A percentile compares a stretch with the other conserved stretches of the same genome.
These are phyloP conservation scores for Umbilicus rupestris DNA, from an alignment of 164 flowering plant genomes.

Conservation along the genomic window DNA sequence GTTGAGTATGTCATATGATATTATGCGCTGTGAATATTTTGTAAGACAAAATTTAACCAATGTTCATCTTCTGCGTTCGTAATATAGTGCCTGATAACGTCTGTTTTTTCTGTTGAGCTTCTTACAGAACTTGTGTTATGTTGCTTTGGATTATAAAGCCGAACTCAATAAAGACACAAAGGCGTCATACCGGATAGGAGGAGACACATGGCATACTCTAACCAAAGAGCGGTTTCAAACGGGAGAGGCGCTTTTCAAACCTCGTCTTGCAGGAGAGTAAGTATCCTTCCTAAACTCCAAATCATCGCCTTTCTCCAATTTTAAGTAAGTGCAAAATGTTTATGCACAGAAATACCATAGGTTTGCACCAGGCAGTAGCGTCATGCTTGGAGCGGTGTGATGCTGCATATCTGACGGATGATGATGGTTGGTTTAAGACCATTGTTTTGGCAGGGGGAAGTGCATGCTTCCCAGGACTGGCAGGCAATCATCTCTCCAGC, in stretches of 20 bases:
- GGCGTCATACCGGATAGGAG: conserved; percentile 48
- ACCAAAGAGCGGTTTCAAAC: conserved; percentile 88
- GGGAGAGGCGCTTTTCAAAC: conserved; percentile 84
- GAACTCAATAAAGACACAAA: conserved; percentile 63
- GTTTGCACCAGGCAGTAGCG: conserved; percentile 81
- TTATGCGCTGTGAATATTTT: not conserved
- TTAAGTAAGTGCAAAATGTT: conserved; percentile 58
- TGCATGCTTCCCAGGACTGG: conserved; percentile 84
- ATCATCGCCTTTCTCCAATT: conserved; percentile 58
- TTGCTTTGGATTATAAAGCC: conserved; percentile 79
- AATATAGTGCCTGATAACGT: conserved; percentile 10
- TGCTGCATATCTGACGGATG: conserved; percentile 44
- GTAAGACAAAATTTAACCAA: not conserved
- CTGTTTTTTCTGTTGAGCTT: conserved; percentile 9
- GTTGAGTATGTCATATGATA: not conserved
- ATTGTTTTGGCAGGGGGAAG: conserved; percentile 82
- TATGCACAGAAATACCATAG: conserved; percentile 57
- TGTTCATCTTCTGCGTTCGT: not conserved
- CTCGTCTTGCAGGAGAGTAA: conserved; percentile 80
- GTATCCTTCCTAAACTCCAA: conserved; percentile 13
- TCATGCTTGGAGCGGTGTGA: conserved; percentile 92
- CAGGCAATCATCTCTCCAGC: conserved; percentile 36
- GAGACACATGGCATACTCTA: conserved; percentile 62
- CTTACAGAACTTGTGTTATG: conserved; percentile 78
- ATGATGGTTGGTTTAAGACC: conserved; percentile 83